Percentiles rank a stretch among this genome's conserved stretches.
phyloP scores from a whole-genome alignment of 2,329 filamentous ascomycete genomes.

The Arachnomyces sp. region DNA sequence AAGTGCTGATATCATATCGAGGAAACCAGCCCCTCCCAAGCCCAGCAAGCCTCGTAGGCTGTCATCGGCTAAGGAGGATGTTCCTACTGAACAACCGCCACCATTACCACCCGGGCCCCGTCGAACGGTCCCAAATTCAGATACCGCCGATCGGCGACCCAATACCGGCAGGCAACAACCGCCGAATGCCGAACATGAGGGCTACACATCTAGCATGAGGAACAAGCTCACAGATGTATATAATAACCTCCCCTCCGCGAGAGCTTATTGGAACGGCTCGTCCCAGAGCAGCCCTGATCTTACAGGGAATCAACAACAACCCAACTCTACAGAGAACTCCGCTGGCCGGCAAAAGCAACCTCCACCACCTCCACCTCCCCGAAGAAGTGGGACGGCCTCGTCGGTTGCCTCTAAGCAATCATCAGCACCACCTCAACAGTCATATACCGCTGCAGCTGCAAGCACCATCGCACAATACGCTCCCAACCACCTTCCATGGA shows the following conservation, averaged over 20 bases:
- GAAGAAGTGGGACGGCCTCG: constrained; percentile 19
- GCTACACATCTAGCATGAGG: constrained; percentile 12
- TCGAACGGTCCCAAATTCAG: background rate
- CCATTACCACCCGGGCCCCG: background rate
- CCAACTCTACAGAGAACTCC: constrained; percentile 8
- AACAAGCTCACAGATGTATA: constrained; percentile 14
- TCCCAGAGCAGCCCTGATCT: constrained; percentile 5
- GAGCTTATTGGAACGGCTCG: constrained; percentile 7
- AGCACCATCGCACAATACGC: constrained; percentile 1
- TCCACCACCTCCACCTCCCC: constrained; percentile 17
- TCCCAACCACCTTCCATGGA: constrained; percentile 18
- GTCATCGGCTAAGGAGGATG: constrained; percentile 1
- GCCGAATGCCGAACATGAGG: no score
- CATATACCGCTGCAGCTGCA: constrained; percentile 9
- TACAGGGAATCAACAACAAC: constrained; percentile 1
- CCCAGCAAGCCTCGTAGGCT: constrained; percentile 11
- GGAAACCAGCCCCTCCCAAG: constrained; percentile 14
- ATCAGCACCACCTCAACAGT: constrained; percentile 10
- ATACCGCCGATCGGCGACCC: background rate
- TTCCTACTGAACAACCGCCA: background rate
- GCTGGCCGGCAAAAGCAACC: constrained; percentile 18
- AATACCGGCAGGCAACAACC: background rate
- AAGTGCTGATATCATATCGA: constrained; percentile 5
- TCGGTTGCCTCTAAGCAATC: constrained; percentile 11
- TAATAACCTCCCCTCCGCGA: constrained; percentile 13